Evolutionary conservation across 345 rosid genomes (phyloP).

Genomic region (Brassica rapa): DNA sequence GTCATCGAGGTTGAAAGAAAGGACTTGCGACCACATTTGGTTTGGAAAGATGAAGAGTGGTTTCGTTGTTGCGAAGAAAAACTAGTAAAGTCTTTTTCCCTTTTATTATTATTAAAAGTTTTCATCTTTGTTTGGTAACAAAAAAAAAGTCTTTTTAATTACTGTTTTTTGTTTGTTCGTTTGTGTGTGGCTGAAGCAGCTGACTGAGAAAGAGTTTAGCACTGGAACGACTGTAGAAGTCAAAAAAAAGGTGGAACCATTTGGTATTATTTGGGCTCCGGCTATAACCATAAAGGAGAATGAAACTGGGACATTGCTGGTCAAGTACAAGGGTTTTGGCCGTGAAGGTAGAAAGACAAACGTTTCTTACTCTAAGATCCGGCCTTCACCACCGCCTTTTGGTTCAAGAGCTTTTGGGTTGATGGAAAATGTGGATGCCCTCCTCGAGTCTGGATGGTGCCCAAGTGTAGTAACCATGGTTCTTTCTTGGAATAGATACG

Average conservation of each 20-base stretch:
- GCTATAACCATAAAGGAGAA: constrained; percentile 55
- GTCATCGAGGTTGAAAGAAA: constrained; percentile 44
- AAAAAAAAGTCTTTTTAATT: not conserved
- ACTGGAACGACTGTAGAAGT: constrained; percentile 56
- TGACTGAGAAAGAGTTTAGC: constrained; percentile 48
- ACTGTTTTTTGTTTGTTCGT: constrained; percentile 29
- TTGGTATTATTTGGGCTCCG: constrained; percentile 58
- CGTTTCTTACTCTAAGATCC: constrained; percentile 30
- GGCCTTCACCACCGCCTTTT: constrained; percentile 51
- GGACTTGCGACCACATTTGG: constrained; percentile 50
- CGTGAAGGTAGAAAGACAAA: constrained; percentile 19
- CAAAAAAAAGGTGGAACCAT: constrained; percentile 29
- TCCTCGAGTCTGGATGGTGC: constrained; percentile 53
- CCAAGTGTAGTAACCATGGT: constrained; percentile 53
- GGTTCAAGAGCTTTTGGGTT: constrained; percentile 44
- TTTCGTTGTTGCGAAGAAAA: not conserved
- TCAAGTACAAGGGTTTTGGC: constrained; percentile 37
- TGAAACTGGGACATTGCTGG: constrained; percentile 44
- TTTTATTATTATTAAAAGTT: not conserved
- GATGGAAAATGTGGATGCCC: constrained; percentile 57
- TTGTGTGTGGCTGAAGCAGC: constrained; percentile 40
- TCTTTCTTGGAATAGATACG: constrained; percentile 49
- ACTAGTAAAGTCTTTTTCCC: constrained; percentile 8
- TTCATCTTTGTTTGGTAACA: not conserved
- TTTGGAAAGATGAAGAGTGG: constrained; percentile 48